Evolutionary conservation across 495 filamentous ascomycete genomes (phyloP).

Genomic region (Endocarpon pusillum): DNA sequence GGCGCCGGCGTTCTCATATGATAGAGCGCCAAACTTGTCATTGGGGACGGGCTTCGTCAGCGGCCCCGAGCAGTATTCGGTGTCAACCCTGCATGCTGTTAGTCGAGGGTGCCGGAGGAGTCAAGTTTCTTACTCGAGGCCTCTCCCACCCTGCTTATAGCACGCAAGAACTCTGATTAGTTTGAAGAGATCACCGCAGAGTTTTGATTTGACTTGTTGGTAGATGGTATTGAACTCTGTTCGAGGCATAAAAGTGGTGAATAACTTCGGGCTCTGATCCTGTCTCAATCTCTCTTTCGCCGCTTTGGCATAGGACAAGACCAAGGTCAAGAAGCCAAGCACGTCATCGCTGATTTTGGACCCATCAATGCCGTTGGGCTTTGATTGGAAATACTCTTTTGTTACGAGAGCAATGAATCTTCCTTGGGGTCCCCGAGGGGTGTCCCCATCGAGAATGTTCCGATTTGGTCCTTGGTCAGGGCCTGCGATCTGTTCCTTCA

Average conservation of each 20-base stretch:
- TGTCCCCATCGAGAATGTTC: not conserved
- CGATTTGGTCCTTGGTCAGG: not conserved
- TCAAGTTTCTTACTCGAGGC: not conserved
- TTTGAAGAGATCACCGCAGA: not conserved
- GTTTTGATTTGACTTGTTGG: conserved; percentile 5
- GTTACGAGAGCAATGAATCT: not conserved
- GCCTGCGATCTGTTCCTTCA: not conserved
- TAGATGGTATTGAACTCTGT: conserved; percentile 11
- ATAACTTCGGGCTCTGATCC: conserved; percentile 6
- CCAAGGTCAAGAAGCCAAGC: conserved; percentile 10
- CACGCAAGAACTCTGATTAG: conserved; percentile 8
- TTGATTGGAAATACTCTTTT: not conserved
- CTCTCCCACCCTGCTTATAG: conserved; percentile 5
- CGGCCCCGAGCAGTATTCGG: not conserved
- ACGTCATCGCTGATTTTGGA: conserved; percentile 7
- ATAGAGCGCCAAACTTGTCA: not conserved
- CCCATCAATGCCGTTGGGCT: conserved; percentile 4
- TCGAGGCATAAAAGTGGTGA: conserved; percentile 10
- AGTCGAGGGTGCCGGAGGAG: not conserved
- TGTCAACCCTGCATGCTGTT: not conserved
- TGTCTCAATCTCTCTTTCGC: conserved; percentile 2
- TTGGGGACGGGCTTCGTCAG: not conserved
- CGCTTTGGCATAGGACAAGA: conserved; percentile 11
- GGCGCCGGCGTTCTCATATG: not conserved
- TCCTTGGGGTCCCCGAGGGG: not conserved